A percentile compares a stretch with the other conserved stretches of the same genome.
These are phyloP conservation scores for Gaultheria prostrata DNA, from an alignment of 148 eudicot species.

Conservation along the genomic window DNA sequence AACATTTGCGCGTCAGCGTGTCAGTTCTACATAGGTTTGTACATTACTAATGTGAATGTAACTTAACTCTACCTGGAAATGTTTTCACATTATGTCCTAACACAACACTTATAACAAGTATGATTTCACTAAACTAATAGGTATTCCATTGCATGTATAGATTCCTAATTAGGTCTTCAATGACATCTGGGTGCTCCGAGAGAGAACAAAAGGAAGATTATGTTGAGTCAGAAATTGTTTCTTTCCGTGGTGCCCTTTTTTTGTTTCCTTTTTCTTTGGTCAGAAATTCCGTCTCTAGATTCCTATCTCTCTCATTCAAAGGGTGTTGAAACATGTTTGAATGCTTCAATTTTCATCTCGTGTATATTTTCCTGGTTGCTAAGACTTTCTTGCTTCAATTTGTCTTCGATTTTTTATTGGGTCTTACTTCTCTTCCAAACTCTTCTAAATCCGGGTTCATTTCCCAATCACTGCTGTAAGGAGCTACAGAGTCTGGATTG, in stretches of 20 bases:
- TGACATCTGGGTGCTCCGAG: neutral
- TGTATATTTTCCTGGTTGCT: neutral
- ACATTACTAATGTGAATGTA: neutral
- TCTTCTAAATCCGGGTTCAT: neutral
- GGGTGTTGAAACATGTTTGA: neutral
- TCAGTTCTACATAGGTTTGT: no score
- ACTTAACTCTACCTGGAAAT: neutral
- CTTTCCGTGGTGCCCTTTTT: neutral
- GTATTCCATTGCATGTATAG: neutral
- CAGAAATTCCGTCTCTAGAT: neutral
- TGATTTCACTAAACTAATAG: neutral
- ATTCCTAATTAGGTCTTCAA: neutral
- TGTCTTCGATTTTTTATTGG: neutral
- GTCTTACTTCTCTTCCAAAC: neutral
- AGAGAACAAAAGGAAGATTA: neutral
- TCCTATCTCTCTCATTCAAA: neutral
- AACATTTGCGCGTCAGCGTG: no score
- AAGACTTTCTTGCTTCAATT: neutral
- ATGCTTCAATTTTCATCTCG: neutral
- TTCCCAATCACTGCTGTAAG: neutral
- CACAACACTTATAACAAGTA: neutral
- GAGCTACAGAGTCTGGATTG: neutral
- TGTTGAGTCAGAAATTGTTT: slow-evolving; percentile 9
- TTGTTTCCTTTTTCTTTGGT: slow-evolving; percentile 3
- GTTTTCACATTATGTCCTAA: neutral